These are phyloP conservation scores for Bondarzewia mesenterica DNA, from an alignment of 1,284 basidiomycete species.

Conservation along the genomic window DNA sequence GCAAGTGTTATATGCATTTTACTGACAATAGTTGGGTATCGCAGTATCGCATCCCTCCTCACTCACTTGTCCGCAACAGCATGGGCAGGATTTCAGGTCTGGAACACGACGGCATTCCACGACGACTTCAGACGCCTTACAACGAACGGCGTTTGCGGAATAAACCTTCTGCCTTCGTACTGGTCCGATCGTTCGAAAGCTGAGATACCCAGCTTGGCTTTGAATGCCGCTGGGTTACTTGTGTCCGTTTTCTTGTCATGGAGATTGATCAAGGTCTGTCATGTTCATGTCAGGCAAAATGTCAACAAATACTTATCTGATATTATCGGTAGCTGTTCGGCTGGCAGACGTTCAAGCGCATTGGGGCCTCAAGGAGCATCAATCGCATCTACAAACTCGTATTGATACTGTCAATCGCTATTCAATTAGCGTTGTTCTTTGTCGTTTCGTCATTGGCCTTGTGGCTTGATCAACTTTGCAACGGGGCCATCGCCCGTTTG, in stretches of 20 bases:
- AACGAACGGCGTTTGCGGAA: slow-evolving; percentile 54
- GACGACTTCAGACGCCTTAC: slow-evolving; percentile 46
- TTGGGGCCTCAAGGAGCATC: slow-evolving; percentile 68
- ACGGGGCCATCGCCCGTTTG: slow-evolving; percentile 50
- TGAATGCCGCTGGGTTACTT: slow-evolving; percentile 55
- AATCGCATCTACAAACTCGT: slow-evolving; percentile 69
- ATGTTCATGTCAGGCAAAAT: not conserved
- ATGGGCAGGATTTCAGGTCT: slow-evolving; percentile 64
- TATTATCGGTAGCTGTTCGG: slow-evolving; percentile 51
- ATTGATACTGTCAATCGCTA: slow-evolving; percentile 59
- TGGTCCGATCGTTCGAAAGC: slow-evolving; percentile 48
- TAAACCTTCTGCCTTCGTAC: slow-evolving; percentile 48
- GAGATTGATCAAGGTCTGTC: slow-evolving; percentile 60
- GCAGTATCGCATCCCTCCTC: slow-evolving; percentile 52
- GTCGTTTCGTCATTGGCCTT: slow-evolving; percentile 59
- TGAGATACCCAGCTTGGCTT: slow-evolving; percentile 56
- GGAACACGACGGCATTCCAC: slow-evolving; percentile 49
- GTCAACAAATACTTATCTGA: slow-evolving; percentile 1
- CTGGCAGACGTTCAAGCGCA: slow-evolving; percentile 80
- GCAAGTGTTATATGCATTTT: not conserved
- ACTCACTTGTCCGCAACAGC: slow-evolving; percentile 65
- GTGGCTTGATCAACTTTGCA: slow-evolving; percentile 71
- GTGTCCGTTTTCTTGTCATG: slow-evolving; percentile 60
- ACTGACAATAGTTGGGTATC: slow-evolving; percentile 1
- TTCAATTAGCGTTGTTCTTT: slow-evolving; percentile 73